Conservation (phyloP, 2,329 filamentous ascomycete genomes). For the Ophiostoma montium region DNA sequence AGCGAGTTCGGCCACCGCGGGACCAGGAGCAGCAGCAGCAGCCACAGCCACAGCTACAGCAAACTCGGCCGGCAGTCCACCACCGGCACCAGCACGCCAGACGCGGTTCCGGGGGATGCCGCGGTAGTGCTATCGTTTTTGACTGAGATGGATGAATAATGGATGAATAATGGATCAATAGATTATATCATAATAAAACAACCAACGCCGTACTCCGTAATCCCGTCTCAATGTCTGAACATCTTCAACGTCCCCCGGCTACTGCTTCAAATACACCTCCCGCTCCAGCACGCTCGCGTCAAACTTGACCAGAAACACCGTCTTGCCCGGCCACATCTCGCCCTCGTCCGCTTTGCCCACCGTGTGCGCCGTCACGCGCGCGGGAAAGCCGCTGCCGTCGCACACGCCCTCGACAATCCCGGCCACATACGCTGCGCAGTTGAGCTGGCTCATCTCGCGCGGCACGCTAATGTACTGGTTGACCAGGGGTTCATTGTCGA, state of each 20-base stretch:
- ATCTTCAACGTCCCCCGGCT: slow-evolving; percentile 3
- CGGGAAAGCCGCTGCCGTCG: slow-evolving; percentile 81
- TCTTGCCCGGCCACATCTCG: slow-evolving; percentile 92
- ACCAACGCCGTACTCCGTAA: not conserved
- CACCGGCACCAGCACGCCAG: slow-evolving; percentile 8
- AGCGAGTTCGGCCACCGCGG: not conserved
- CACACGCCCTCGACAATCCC: slow-evolving; percentile 93
- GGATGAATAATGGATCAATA: not conserved
- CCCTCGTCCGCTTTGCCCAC: slow-evolving; percentile 45
- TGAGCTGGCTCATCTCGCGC: slow-evolving; percentile 89
- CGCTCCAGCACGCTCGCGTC: slow-evolving; percentile 81
- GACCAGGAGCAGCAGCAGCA: slow-evolving; percentile 1
- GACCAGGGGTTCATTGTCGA: slow-evolving; percentile 92
- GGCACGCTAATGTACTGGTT: slow-evolving; percentile 90
- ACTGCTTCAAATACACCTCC: slow-evolving; percentile 65
- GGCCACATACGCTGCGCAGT: slow-evolving; percentile 90
- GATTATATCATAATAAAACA: not conserved
- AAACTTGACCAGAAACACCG: slow-evolving; percentile 91
- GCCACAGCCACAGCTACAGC: not conserved
- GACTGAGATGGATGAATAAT: not conserved
- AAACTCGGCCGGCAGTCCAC: not conserved
- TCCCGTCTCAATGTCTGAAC: too few relatives aligned
- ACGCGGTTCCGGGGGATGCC: slow-evolving; percentile 10
- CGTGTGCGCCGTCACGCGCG: slow-evolving; percentile 79
- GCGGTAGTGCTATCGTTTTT: not conserved